Conservation (phyloP, 1,284 basidiomycete genomes). For the Trichosporon asahii region DNA sequence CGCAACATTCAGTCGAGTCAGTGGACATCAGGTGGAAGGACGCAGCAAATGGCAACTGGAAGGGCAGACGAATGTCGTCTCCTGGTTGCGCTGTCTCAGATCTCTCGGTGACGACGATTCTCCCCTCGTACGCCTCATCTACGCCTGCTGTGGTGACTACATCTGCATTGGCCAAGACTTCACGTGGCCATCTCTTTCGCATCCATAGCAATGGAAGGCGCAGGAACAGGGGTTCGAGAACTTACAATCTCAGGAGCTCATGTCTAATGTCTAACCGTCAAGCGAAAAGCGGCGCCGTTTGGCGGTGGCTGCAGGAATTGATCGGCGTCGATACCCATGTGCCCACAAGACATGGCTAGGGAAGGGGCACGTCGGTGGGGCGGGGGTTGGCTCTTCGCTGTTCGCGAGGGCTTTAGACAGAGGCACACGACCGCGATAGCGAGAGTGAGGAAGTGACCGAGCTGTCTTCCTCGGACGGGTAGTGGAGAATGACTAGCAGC, state of each 20-base stretch:
- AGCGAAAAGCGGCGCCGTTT: too few relatives aligned
- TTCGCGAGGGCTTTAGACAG: too few relatives aligned
- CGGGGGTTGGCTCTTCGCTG: too few relatives aligned
- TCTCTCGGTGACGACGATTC: background rate
- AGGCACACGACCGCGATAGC: too few relatives aligned
- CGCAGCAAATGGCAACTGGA: background rate
- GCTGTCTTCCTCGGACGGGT: too few relatives aligned
- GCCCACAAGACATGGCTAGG: too few relatives aligned
- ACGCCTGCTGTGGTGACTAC: background rate
- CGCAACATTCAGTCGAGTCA: background rate
- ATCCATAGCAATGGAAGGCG: background rate
- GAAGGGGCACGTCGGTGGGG: too few relatives aligned
- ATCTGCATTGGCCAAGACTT: background rate
- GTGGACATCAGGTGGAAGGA: background rate
- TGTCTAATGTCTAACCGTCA: too few relatives aligned
- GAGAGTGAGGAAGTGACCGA: too few relatives aligned
- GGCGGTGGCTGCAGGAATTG: too few relatives aligned
- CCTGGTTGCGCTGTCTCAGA: background rate
- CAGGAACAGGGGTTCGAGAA: background rate
- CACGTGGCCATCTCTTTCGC: background rate
- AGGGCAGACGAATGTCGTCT: background rate
- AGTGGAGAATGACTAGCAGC: too few relatives aligned
- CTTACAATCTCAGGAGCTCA: background rate
- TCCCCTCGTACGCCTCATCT: background rate
- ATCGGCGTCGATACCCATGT: too few relatives aligned